Percentiles rank a stretch among this genome's conserved stretches.
Conservation (phyloP, 495 filamentous ascomycete species). For the Neurospora tetraspora region DNA sequence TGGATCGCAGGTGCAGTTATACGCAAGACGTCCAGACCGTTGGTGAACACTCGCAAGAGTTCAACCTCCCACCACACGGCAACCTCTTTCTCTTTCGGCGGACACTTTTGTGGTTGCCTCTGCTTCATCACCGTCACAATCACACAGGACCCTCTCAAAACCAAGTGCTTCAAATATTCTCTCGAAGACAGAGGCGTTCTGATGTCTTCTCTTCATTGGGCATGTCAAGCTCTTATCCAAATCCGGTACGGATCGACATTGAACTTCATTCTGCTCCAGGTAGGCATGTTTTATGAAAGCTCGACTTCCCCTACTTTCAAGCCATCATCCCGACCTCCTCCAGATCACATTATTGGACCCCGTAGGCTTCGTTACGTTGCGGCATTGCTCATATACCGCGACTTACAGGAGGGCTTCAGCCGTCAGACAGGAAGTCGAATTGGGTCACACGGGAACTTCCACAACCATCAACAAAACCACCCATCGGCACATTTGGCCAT, state of each 20-base stretch:
- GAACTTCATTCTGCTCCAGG: background rate
- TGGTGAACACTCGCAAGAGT: background rate
- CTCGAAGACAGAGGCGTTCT: background rate
- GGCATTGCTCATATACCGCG: background rate
- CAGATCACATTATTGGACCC: background rate
- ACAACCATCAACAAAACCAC: background rate
- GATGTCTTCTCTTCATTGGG: background rate
- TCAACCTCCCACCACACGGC: background rate
- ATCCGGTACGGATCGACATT: background rate
- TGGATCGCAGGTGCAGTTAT: background rate
- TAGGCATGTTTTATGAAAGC: background rate
- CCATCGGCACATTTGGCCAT: background rate
- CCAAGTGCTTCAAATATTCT: background rate
- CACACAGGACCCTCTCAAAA: background rate
- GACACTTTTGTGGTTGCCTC: background rate
- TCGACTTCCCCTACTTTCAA: background rate
- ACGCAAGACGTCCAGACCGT: background rate
- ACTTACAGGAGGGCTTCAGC: background rate
- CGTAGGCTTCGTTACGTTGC: background rate
- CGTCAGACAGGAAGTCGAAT: background rate
- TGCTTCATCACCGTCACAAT: background rate
- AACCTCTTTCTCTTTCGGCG: background rate
- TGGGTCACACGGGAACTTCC: background rate
- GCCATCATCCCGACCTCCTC: background rate
- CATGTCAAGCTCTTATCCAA: background rate